Evolutionary conservation across 345 rosid species (phyloP).

Genomic region (Eucalyptus melliodora): DNA sequence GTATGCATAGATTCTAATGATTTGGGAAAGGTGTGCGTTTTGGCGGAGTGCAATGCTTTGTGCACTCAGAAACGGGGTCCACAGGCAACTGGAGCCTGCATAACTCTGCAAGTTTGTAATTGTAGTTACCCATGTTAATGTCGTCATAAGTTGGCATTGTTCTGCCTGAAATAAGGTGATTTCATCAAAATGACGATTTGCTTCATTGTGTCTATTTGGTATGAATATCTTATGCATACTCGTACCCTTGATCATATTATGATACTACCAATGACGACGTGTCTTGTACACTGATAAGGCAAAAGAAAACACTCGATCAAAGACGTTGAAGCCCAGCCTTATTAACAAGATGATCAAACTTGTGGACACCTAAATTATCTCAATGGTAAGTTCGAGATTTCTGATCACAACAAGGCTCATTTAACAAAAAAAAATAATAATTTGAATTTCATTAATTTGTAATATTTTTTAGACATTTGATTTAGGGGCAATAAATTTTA

Average conservation of each 20-base stretch:
- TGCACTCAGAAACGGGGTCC: neutral
- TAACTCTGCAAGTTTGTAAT: neutral
- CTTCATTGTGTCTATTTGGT: neutral
- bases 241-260: neutral
- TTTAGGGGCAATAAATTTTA: neutral
- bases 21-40: neutral
- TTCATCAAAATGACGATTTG: neutral
- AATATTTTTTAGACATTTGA: neutral
- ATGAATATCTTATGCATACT: neutral
- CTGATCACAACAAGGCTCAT: neutral
- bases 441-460: neutral
- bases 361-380: neutral
- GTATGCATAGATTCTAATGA: neutral
- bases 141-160: neutral
- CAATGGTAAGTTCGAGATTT: neutral
- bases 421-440: no score
- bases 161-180: neutral
- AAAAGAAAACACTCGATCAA: neutral
- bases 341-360: neutral
- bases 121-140: neutral
- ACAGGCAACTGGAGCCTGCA: neutral
- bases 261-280: neutral
- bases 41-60: neutral
- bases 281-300: neutral
- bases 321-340: neutral